Percentiles rank a stretch among this genome's conserved stretches.
phyloP scores from a whole-genome alignment of 176 grass and related monocot genomes.

The sorghum (Sorghum bicolor) region DNA sequence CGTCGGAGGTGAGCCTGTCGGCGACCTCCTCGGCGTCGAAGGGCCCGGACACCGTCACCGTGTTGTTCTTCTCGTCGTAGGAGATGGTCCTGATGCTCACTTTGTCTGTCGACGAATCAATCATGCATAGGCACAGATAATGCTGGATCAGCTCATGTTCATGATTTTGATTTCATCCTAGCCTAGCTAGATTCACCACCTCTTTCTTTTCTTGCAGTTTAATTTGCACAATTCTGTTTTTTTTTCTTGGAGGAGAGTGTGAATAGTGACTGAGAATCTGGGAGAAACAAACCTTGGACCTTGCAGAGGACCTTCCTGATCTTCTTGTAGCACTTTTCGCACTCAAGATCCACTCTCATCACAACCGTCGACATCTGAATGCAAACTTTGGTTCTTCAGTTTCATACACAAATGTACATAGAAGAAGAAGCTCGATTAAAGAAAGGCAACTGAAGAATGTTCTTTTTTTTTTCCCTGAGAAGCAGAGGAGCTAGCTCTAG shows the following conservation, averaged over 20 bases:
- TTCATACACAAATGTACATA: neutral
- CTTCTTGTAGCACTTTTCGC: slow-evolving; percentile 73
- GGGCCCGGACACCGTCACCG: slow-evolving; percentile 59
- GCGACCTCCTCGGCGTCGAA: slow-evolving; percentile 65
- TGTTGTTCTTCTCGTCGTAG: slow-evolving; percentile 69
- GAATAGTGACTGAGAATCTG: neutral
- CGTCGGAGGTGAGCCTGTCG: slow-evolving; percentile 43
- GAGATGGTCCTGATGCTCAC: slow-evolving; percentile 51
- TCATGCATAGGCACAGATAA: neutral
- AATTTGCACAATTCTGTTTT: neutral
- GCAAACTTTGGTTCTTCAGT: neutral
- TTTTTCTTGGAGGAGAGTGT: neutral
- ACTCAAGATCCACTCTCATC: slow-evolving; percentile 71
- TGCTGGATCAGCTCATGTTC: neutral
- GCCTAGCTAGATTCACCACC: neutral
- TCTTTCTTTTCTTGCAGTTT: neutral
- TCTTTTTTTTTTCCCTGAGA: neutral
- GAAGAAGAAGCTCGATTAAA: neutral
- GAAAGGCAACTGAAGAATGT: neutral
- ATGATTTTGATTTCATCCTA: neutral
- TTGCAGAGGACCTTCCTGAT: slow-evolving; percentile 83
- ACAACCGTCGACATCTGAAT: slow-evolving; percentile 59
- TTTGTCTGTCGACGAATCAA: slow-evolving; percentile 35
- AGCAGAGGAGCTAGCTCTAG: neutral
- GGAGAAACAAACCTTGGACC: slow-evolving; percentile 56